Conservation (phyloP, 768 basidiomycete species). For the Russula sp. region DNA sequence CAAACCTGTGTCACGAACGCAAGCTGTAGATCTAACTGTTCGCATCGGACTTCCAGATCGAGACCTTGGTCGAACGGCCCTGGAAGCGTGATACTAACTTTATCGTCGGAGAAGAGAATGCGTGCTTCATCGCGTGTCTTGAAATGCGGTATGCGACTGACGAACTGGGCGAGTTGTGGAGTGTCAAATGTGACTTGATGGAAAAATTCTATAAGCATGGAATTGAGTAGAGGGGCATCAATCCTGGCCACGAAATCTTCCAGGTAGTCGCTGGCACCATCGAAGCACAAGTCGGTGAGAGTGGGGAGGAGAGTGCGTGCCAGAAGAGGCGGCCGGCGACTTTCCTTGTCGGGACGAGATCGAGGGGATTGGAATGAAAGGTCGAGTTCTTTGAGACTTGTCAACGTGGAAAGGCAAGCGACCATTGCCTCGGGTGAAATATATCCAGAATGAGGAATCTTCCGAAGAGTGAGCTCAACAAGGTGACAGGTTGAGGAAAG, state of each 20-base stretch:
- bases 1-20: background rate
- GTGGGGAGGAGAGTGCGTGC: background rate
- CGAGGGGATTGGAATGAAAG: background rate
- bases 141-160: background rate
- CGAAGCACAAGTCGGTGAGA: background rate
- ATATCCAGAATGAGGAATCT: background rate
- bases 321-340: background rate
- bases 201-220: background rate
- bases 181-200: background rate
- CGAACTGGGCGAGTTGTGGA: background rate
- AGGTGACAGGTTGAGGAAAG: background rate
- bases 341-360: background rate
- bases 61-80: background rate
- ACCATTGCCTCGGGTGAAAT: background rate
- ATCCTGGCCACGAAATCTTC: conserved; percentile 2
- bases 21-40: background rate
- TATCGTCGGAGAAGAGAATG: background rate
- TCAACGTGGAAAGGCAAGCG: background rate
- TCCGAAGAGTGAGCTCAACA: background rate
- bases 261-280: background rate
- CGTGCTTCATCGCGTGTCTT: background rate
- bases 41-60: background rate
- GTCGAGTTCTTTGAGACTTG: background rate
- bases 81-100: too few relatives aligned
- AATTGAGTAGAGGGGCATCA: background rate